Conservation (phyloP, 306 rosid species). For the Gynostemma pentaphyllum region DNA sequence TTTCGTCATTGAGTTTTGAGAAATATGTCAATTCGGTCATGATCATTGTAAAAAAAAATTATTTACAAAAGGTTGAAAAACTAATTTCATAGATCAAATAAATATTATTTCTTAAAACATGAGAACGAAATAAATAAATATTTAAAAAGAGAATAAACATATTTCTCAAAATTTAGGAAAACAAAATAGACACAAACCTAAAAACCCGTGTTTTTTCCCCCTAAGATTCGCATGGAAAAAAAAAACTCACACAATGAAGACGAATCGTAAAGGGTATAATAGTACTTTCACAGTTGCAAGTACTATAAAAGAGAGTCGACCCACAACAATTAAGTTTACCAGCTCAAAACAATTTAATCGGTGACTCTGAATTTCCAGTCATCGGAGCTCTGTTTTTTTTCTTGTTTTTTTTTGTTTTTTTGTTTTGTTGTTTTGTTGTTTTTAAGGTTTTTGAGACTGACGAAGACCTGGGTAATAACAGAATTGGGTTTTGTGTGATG, state of each 20-base stretch:
- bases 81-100: too few species aligned
- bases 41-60: too few species aligned
- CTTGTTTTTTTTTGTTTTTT: background rate
- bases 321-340: conserved; percentile 34
- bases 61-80: too few species aligned
- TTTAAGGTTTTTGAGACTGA: background rate
- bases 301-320: background rate
- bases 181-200: too few species aligned
- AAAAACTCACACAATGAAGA: background rate
- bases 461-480: conserved; percentile 28
- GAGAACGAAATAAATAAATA: background rate
- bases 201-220: too few species aligned
- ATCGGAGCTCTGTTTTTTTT: background rate
- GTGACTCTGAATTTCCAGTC: conserved; percentile 16
- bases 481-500: conserved; percentile 63
- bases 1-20: too few species aligned
- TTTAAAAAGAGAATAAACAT: background rate
- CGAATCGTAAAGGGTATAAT: background rate
- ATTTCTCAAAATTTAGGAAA: too few species aligned
- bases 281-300: background rate
- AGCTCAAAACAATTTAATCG: conserved; percentile 26
- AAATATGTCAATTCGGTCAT: too few species aligned
- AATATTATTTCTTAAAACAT: too few species aligned
- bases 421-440: background rate
- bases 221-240: background rate